These are phyloP conservation scores for Globisporangium takayamanum DNA, from an alignment of 352 stramenopile species.

Conservation along the genomic window DNA sequence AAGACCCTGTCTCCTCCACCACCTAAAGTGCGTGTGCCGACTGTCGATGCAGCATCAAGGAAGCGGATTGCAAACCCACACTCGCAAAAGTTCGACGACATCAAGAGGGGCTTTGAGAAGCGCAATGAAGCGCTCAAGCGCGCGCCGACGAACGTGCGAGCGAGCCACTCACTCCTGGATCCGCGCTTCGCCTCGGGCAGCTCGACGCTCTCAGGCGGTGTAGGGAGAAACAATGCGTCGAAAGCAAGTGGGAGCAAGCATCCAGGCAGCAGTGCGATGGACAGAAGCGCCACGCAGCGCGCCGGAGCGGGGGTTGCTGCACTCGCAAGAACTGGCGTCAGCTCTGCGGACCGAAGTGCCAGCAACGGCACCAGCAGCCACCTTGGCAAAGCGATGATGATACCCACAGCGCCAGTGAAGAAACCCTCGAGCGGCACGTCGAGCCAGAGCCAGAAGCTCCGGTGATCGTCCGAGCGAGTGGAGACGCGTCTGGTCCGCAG, in stretches of 20 bases:
- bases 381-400: background rate
- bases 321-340: too few species aligned
- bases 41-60: conserved; percentile 39
- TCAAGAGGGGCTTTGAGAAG: conserved; percentile 53
- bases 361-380: background rate
- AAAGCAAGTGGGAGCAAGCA: background rate
- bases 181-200: background rate
- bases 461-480: conserved; percentile 3
- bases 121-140: conserved; percentile 48
- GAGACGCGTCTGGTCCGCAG: conserved; percentile 1
- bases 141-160: conserved; percentile 17
- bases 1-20: conserved; percentile 24
- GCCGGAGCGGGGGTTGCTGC: background rate
- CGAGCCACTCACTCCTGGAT: conserved; percentile 16
- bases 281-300: background rate
- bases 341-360: background rate
- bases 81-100: conserved; percentile 57
- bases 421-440: background rate
- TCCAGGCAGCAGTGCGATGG: background rate
- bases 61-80: conserved; percentile 52
- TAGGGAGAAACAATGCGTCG: background rate
- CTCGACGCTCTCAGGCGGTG: conserved; percentile 10
- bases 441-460: conserved; percentile 9
- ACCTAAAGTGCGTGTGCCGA: conserved; percentile 36
- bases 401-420: background rate